Evolutionary conservation across 2,329 filamentous ascomycete genomes (phyloP).

Genomic region (Microcyclospora tardicrescens): DNA sequence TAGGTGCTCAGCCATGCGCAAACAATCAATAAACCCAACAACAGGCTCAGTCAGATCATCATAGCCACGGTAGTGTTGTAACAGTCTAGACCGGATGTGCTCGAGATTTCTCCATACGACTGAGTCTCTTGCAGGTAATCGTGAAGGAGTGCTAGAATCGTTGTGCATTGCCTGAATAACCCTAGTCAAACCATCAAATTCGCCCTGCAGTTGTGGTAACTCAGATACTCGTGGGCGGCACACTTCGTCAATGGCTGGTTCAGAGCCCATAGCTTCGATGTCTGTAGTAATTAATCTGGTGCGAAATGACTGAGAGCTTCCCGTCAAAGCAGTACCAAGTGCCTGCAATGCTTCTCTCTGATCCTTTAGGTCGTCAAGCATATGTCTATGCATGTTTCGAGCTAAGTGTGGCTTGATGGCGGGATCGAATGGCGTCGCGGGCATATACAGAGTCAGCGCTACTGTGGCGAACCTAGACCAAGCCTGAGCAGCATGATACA

Average conservation of each 20-base stretch:
- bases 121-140: conserved; percentile 1
- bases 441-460: conserved; percentile 67
- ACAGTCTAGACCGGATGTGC: conserved; percentile 58
- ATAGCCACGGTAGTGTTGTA: conserved; percentile 60
- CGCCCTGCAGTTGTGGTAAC: conserved; percentile 60
- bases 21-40: conserved; percentile 63
- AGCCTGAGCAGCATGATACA: conserved; percentile 37
- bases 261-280: conserved; percentile 49
- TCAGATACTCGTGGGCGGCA: conserved; percentile 59
- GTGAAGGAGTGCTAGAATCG: background rate
- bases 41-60: conserved; percentile 73
- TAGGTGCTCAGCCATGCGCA: conserved; percentile 31
- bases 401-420: conserved; percentile 50
- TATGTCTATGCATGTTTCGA: conserved; percentile 43
- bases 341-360: conserved; percentile 47
- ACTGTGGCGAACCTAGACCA: conserved; percentile 68
- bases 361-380: conserved; percentile 41
- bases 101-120: conserved; percentile 22
- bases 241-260: conserved; percentile 53
- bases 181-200: conserved; percentile 42
- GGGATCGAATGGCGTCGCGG: conserved; percentile 77
- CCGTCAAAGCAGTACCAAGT: conserved; percentile 57
- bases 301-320: conserved; percentile 54
- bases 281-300: conserved; percentile 51
- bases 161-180: conserved; percentile 8